These are phyloP conservation scores for Eucalyptus coolabah DNA, from an alignment of 345 rosid species.

Conservation along the genomic window DNA sequence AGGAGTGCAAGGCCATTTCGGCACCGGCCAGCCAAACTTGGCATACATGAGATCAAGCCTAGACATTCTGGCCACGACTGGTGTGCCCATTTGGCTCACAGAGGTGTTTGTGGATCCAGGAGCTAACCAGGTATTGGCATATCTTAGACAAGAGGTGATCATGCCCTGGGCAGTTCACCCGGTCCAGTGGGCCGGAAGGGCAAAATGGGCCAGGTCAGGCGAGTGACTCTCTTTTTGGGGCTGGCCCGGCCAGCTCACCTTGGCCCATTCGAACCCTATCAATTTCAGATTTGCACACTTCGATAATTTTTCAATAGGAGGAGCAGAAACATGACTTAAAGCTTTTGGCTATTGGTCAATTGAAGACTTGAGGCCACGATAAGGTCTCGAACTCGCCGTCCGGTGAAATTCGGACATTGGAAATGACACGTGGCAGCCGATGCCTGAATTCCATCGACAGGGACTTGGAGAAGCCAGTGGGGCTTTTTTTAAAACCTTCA, in stretches of 20 bases:
- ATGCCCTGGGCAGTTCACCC: not conserved
- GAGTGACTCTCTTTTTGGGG: not conserved
- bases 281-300: not conserved
- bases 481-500: not conserved
- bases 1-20: slow-evolving; percentile 76
- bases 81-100: slow-evolving; percentile 78
- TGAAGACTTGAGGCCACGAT: not conserved
- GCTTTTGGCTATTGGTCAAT: not conserved
- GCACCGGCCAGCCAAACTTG: slow-evolving; percentile 35
- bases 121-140: slow-evolving; percentile 15
- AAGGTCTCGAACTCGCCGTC: not conserved
- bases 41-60: slow-evolving; percentile 67
- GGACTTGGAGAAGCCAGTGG: not conserved
- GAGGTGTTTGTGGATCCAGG: slow-evolving; percentile 36
- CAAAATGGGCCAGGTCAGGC: not conserved
- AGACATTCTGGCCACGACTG: slow-evolving; percentile 47
- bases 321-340: not conserved
- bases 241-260: not conserved
- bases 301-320: not conserved
- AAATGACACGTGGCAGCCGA: not conserved
- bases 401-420: not conserved
- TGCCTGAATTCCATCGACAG: not conserved
- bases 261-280: not conserved
- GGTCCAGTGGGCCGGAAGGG: not conserved
- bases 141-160: not conserved